Evolutionary conservation across 2,329 filamentous ascomycete species (phyloP), one percentile per base, ranked within the genome.

Genomic region (Epichloe typhina): DNA sequence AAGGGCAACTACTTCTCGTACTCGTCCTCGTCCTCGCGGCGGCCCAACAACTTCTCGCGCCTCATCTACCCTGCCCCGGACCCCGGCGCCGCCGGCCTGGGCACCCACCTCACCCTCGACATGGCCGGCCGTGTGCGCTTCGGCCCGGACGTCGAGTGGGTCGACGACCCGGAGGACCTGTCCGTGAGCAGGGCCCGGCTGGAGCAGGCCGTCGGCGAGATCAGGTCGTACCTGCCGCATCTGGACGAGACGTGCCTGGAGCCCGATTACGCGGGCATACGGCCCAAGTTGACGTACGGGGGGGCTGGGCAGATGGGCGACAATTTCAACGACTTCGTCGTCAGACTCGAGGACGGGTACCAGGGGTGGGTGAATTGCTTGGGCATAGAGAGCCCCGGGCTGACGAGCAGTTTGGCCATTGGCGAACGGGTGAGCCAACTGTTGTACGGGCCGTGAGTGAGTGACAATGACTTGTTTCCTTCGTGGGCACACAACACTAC

Each of bases 1-100:
- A 98, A 98, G 71, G 93, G 93, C 1, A 91, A 88, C 54, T 98
- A 98, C 71, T 97, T 94, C 70, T 86, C 84, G 33, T 97, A 96
- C 70, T 8, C 23, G 23, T 68, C 21, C 21, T 21, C 76, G 0
- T 72, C 80, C 1, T 79, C 82, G 0, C 62, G 62, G 1, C 90
- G 62, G 1, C 90, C 88, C 0, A 64, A 60, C 33, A 80, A 17
- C 17, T 17, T 90, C 11, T 72, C 69, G 2, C 87, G 85, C 0
- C 79, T 98, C 21, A 74, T 98, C 47, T 98, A 97, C 62, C 93
- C 93, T 0, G 89, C 86, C 0, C 89, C 91, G 0, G 74, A 86
- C 8, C 85, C 89, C 0, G 90, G 90, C 2, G 79, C 83, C 21
- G 90, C 81, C 48, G 91, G 93, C 0, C 72, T 98, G 0, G 93